Evolutionary conservation across 805 yeast species (phyloP), one percentile per base, ranked within the genome.

Genomic region (Komagataella ulmi): DNA sequence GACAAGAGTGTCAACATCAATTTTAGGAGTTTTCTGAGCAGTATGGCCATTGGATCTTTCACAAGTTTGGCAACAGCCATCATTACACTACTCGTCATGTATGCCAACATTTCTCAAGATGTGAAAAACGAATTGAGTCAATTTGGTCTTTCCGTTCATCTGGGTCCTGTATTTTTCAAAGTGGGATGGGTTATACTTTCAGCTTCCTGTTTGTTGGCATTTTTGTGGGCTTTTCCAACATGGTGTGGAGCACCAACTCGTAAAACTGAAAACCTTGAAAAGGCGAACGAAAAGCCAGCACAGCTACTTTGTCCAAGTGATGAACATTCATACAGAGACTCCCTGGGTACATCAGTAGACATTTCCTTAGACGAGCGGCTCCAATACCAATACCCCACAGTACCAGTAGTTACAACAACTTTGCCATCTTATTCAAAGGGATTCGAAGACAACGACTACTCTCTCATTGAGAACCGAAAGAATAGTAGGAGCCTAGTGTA

Each of bases 91-190:
- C 64, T 73, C 0, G 48, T 58, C 14, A 53, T 68, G 19, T 54
- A 70, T 14, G 23, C 50, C 3, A 48, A 50, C 1, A 57, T 74
- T 12, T 61, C 60, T 52, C 30, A 10, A 2, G 70, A 63, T 19
- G 63, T 70, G 12, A 46, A 45, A 3, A 50, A 30, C 6, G 71
- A 68, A 19, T 61, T 80, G 44, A 70, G 72, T 1, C 60, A 59
- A 4, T 81, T 70, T 61, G 84, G 85, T 0, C 64, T 81, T 10
- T 53, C 59, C 7, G 58, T 78, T 48, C 65, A 64, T 51, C 53
- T 69, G 17, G 81, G 85, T 1, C 43, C 49, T 0, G 51, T 61
- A 0, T 79, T 76, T 74, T 68, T 73, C 52, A 45, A 65, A 23
- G 43, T 76, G 2, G 56, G 70, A 6, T 75, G 79, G 79, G 10